Base-by-base conservation (phyloP, 2,329 filamentous ascomycete genomes). In the Trichoderma atrobrunneum region DNA sequence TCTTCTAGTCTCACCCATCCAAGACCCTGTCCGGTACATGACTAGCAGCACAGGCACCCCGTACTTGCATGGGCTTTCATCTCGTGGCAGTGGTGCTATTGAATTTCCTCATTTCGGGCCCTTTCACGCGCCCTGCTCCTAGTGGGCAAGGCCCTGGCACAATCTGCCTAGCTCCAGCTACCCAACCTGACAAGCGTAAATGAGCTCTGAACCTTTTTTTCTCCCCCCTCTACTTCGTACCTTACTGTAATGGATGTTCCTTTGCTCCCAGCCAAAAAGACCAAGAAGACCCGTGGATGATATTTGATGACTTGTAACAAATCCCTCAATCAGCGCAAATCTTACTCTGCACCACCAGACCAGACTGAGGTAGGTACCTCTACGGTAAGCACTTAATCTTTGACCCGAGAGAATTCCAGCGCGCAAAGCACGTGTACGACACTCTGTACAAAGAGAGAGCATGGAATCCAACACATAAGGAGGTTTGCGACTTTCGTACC, bases 51-150 rank as follows among this genome's bases (percentile, higher is more conserved):
- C 30, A 63, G 36, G 60, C 21, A 70, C 66, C 57, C 66, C 66
- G 66, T 70, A 70, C 66, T 70, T 70, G 66, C 66, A 70, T 70
- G 66, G 66, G 66, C 57, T 62, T 57, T 62, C 66, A 70, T 70
- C 66, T 70, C 66, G 66, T 70, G 66, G 66, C 66, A 70, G 66
- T 54, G 39, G 66, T 70, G 56, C 66, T 70, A 61, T 70, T 51
- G 66, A 61, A 62, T 60, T 36, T 61, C 60, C 57, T 70, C 57
- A 70, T 70, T 70, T 70, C 66, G 66, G 66, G 28, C 5, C 39
- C 56, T 26, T 36, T 36, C 57, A 69, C 66, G 66, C 66, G 66
- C 57, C 65, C 56, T 60, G 34, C 57, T 32, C 57, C 43, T 54
- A 61, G 56, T 54, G 36, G 54, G n/a, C 56, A 48, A 39, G 39